phyloP scores from a whole-genome alignment of 1,284 basidiomycete genomes.

The Austropuccinia psidii region DNA sequence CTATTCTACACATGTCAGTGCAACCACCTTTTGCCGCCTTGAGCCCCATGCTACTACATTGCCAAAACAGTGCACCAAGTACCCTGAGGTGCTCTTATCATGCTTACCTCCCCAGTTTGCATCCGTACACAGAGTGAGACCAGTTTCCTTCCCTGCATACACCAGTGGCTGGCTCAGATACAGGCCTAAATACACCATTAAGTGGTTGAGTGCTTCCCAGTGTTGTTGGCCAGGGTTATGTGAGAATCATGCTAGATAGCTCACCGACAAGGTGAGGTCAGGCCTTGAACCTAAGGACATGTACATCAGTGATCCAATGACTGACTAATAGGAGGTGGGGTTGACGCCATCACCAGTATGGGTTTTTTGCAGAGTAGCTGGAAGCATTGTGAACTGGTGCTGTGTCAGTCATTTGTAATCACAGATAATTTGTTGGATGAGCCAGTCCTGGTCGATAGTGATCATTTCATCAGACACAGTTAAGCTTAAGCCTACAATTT shows the following conservation, averaged over 20 bases:
- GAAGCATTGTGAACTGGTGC: too few species aligned
- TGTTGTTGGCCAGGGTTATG: neutral
- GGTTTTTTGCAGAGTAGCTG: neutral
- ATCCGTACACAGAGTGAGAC: neutral
- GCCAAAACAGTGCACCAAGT: neutral
- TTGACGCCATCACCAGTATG: too few species aligned
- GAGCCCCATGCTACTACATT: neutral
- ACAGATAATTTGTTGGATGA: too few species aligned
- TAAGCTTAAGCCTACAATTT: too few species aligned
- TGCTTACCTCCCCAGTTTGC: neutral
- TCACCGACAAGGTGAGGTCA: neutral
- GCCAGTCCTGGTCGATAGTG: too few species aligned
- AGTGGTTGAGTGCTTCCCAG: neutral
- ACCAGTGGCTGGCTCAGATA: neutral
- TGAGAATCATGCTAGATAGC: neutral
- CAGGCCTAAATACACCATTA: neutral
- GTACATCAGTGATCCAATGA: neutral
- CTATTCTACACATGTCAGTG: neutral
- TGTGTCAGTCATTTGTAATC: too few species aligned
- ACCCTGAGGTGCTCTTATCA: neutral
- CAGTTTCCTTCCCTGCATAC: neutral
- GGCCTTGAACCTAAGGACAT: neutral
- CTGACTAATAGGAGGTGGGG: neutral
- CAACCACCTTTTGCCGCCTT: neutral
- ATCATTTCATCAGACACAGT: too few species aligned